A percentile compares a stretch with the other conserved stretches of the same genome.
phyloP scores from a whole-genome alignment of 192 early-diverging fungal genomes.

The Diversispora eburnea region DNA sequence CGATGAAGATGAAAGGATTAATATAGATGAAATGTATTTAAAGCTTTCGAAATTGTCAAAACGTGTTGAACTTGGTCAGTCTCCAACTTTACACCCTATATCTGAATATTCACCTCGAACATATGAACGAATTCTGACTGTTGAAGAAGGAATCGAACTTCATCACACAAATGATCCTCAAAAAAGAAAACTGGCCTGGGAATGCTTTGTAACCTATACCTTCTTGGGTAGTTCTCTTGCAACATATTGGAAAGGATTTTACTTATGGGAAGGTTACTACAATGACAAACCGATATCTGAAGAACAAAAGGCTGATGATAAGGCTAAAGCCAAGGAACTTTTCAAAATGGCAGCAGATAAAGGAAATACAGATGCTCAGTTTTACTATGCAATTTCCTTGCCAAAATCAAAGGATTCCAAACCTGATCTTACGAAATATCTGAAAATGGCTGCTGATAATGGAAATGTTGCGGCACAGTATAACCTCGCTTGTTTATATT shows the following conservation, averaged over 20 bases:
- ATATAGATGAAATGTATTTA: neutral
- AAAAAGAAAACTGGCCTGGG: neutral
- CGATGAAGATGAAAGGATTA: neutral
- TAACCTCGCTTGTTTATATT: neutral
- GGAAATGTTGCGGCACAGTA: neutral
- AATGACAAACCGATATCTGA: neutral
- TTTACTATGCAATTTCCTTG: neutral
- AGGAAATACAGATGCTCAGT: neutral
- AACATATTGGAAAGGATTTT: conserved; percentile 16
- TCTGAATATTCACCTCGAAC: neutral
- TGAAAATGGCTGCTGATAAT: conserved; percentile 4
- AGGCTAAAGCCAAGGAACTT: neutral
- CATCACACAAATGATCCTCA: neutral
- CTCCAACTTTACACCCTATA: neutral
- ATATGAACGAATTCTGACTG: neutral
- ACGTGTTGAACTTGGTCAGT: too few species aligned
- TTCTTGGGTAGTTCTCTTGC: neutral
- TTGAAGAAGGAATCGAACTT: neutral
- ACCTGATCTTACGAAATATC: neutral
- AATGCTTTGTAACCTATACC: neutral
- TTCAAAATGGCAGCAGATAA: conserved; percentile 13
- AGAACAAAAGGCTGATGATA: neutral
- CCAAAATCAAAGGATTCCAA: neutral
- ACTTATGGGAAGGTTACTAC: conserved; percentile 19
- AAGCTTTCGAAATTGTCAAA: neutral